Evolutionary conservation across 2,329 filamentous ascomycete species (phyloP).

Genomic region (Simplicillium sp.): DNA sequence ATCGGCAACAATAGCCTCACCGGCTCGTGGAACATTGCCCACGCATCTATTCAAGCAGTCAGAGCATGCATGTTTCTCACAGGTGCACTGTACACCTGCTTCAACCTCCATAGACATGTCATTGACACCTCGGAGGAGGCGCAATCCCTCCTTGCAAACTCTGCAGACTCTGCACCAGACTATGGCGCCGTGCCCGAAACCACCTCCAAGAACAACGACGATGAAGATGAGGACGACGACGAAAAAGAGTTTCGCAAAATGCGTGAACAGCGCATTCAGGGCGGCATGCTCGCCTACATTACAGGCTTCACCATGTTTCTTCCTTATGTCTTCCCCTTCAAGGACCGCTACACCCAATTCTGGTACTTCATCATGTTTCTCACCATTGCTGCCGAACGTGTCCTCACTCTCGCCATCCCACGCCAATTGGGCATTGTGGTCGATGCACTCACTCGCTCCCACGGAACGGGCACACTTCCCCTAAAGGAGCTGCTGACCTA

Average conservation of each 20-base stretch:
- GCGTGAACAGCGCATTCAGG: constrained; percentile 14
- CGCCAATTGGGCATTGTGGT: constrained; percentile 15
- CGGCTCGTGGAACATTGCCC: no score
- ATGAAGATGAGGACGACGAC: constrained; percentile 8
- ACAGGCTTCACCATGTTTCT: constrained; percentile 14
- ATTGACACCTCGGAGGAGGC: no score
- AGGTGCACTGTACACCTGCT: no score
- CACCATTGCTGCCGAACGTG: constrained; percentile 11
- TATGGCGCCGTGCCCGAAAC: no score
- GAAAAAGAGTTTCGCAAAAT: constrained; percentile 12
- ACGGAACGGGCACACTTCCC: constrained; percentile 4
- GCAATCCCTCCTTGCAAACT: no score
- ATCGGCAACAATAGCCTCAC: constrained; percentile 58
- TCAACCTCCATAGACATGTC: no score
- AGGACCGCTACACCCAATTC: constrained; percentile 14
- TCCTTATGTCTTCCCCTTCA: constrained; percentile 15
- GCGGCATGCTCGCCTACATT: constrained; percentile 15
- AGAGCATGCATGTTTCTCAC: no score
- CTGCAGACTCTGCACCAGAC: no score
- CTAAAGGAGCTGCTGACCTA: constrained; percentile 7
- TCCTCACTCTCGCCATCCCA: constrained; percentile 15
- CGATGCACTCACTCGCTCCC: constrained; percentile 9
- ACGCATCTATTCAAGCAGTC: no score
- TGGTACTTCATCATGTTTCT: constrained; percentile 12
- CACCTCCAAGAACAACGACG: neutral